phyloP scores from a whole-genome alignment of 768 basidiomycete genomes.

The Trametes elegans region DNA sequence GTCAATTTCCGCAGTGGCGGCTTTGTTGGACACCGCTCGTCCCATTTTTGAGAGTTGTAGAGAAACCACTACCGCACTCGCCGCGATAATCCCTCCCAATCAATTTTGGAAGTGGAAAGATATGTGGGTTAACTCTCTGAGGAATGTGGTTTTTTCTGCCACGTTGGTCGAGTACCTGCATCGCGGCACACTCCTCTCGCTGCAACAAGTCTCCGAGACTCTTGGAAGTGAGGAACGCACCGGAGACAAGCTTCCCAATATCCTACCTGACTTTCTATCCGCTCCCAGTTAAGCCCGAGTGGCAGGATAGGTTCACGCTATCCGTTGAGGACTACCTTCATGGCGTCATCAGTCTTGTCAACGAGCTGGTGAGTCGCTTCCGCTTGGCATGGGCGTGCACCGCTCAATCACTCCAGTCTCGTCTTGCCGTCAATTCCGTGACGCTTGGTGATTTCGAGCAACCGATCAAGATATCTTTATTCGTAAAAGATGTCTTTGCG shows the following conservation, averaged over 20 bases:
- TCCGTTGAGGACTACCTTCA: slow-evolving; percentile 81
- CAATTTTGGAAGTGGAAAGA: slow-evolving; percentile 87
- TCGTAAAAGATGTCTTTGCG: slow-evolving; percentile 80
- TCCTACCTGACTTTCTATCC: not conserved
- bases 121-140: slow-evolving; percentile 72
- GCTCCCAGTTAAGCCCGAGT: slow-evolving; percentile 59
- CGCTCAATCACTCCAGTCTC: slow-evolving; percentile 58
- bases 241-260: not conserved
- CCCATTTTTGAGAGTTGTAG: slow-evolving; percentile 56
- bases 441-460: slow-evolving; percentile 79
- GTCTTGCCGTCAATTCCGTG: slow-evolving; percentile 79
- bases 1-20: slow-evolving; percentile 45
- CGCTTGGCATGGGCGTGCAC: not conserved
- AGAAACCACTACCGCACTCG: slow-evolving; percentile 50
- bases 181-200: slow-evolving; percentile 54
- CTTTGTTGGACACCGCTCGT: slow-evolving; percentile 53
- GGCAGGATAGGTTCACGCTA: slow-evolving; percentile 62
- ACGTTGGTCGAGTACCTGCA: slow-evolving; percentile 66
- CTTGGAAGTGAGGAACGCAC: slow-evolving; percentile 61
- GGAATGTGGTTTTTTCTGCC: slow-evolving; percentile 64
- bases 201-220: slow-evolving; percentile 47
- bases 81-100: slow-evolving; percentile 58
- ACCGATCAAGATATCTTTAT: slow-evolving; percentile 71
- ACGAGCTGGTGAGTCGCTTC: slow-evolving; percentile 62
- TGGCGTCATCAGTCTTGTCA: slow-evolving; percentile 72